Base-by-base conservation (phyloP, 1,284 basidiomycete genomes). In the Fomes fomentarius region DNA sequence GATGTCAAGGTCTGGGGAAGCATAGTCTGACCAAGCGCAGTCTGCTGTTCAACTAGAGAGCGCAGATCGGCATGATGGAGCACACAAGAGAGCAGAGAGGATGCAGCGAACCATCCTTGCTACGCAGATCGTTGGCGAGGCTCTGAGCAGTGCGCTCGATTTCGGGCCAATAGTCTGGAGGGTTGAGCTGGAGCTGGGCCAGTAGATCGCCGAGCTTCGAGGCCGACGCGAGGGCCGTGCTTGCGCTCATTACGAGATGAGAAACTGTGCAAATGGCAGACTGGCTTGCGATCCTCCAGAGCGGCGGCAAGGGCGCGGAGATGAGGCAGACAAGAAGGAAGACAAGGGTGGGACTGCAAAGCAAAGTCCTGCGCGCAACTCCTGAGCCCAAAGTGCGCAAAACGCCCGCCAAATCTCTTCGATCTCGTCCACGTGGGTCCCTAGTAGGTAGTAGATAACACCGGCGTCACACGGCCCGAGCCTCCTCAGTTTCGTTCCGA, bases 1-100 rank as follows among this genome's bases (percentile, higher is more conserved):
- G 82, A 75, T 11, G 79, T 81, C 42, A 92, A 69, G 46, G 82
- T 82, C 62, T 80, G 81, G 11, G 89, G 87, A 38, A 92, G 76
- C 42, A 78, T 65, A 7, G 84, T 81, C 66, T 73, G 75, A 49
- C 89, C 89, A 31, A 92, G 75, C 43, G 76, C 67, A n/a, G 87
- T 83, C 68, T 87, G 89, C 59, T 84, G 81, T 66, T 91, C 88
- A 59, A 81, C 87, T 88, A 61, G 19, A 51, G 46, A 54, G 51
- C 54, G 50, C 33, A 39, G 34, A 50, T 56, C 39, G 52, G 54
- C 46, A 47, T 41, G n/a, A n/a, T n/a, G 33, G 45, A 40, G 54
- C 49, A 60, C 46, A 48, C 49, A 56, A 43, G 49, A 50, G 52
- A 55, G 58, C 56, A 61, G 56, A 60, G 50, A 34, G 44, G 47